Base-by-base conservation (phyloP, 2,329 filamentous ascomycete genomes). In the Thielaviopsis punctulata region DNA sequence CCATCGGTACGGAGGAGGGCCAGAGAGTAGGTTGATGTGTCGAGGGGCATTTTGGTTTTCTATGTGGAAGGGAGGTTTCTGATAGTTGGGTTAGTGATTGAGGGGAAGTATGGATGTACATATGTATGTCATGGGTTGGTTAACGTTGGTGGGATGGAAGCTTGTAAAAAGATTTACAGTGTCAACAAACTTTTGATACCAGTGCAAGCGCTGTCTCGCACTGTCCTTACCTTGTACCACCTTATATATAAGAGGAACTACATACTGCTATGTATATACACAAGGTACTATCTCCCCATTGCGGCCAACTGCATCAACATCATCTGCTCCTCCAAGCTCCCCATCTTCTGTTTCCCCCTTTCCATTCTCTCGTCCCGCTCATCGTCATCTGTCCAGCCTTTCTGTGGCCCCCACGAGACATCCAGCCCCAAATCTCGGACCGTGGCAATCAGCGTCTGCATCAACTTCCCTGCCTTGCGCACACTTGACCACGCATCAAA, bases 31-130 rank as follows among this genome's bases (percentile, higher is more conserved):
- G 86, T 88, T 12, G 86, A 90, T 7, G 88, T 95, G 68, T 95
- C 90, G 65, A 96, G 86, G 54, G 90, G 89, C 90, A 95, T 95
- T n/a, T n/a, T n/a, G n/a, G n/a, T n/a, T n/a, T n/a, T n/a, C n/a
- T n/a, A n/a, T n/a, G n/a, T 18, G 24, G 44, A 30, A 24, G 12
- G n/a, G 27, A 41, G 19, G 30, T 27, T 48, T 7, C 10, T 45
- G 39, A 23, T n/a, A 8, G 27, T n/a, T 30, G 25, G n/a, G 13
- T 51, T n/a, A 25, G 44, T 21, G 18, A 24, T 47, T 4, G 13
- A 25, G 45, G 23, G 21, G 45, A 25, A 25, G 45, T 15, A 10
- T 4, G 15, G n/a, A 9, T 21, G 19, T 46, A 18, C 10, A 2
- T 7, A 47, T 47, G 19, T 10, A 6, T 4, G 30, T 36, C 13